Evolutionary conservation across 176 grass and related monocot genomes (phyloP).

Genomic region (Ananas comosus): DNA sequence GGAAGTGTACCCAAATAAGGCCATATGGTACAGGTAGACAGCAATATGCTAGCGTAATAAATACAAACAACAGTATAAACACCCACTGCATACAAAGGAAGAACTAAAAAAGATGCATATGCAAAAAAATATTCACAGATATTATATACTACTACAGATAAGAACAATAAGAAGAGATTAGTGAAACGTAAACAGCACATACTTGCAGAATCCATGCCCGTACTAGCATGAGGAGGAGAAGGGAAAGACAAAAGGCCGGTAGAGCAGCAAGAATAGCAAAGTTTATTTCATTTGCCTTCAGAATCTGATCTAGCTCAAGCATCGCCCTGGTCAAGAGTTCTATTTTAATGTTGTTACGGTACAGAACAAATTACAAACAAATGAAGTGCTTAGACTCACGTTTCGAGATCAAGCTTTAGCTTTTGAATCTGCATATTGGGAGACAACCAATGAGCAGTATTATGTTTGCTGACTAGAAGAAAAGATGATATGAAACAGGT

Average conservation of each 20-base stretch:
- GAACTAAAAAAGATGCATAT: background rate
- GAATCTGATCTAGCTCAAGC: conserved; percentile 96
- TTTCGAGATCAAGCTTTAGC: conserved; percentile 87
- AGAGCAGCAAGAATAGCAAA: conserved; percentile 94
- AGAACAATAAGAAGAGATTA: background rate
- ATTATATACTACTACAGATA: background rate
- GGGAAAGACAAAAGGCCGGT: conserved; percentile 71
- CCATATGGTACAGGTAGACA: too few species aligned
- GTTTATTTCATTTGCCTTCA: conserved; percentile 93
- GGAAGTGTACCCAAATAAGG: too few species aligned
- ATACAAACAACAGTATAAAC: too few species aligned
- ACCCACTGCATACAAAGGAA: background rate
- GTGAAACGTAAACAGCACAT: conserved; percentile 25
- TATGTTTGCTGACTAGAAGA: background rate
- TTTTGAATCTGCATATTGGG: conserved; percentile 76
- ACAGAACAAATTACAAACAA: conserved; percentile 10
- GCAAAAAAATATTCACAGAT: background rate
- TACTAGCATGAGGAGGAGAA: conserved; percentile 57
- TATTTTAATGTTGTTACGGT: conserved; percentile 6
- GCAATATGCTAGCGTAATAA: too few species aligned
- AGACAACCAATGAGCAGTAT: background rate
- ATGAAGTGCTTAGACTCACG: conserved; percentile 43
- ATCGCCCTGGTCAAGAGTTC: conserved; percentile 52
- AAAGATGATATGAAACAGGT: background rate
- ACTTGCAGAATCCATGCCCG: conserved; percentile 75